These are phyloP conservation scores for Periconia digitata DNA, from an alignment of 2,329 filamentous ascomycete genomes.

Conservation along the genomic window DNA sequence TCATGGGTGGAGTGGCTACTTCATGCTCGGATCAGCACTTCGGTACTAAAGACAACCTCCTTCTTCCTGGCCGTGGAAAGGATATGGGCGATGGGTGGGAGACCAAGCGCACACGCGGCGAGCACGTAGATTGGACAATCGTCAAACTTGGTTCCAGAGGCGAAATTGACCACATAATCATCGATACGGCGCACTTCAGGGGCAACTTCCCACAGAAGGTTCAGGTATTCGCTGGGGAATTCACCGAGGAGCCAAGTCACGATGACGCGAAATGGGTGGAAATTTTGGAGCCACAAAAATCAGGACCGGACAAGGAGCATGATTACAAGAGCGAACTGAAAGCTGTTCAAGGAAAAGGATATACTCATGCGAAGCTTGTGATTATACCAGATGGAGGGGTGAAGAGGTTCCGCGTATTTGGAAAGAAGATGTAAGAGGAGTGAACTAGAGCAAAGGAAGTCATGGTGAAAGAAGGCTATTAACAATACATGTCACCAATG, in stretches of 20 bases:
- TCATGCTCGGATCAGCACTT: constrained; percentile 84
- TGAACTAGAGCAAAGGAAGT: no score
- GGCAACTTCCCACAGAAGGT: constrained; percentile 83
- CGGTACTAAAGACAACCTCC: constrained; percentile 75
- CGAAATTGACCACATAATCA: constrained; percentile 65
- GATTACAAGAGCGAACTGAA: constrained; percentile 54
- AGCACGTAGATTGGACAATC: constrained; percentile 81
- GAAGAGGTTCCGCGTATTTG: constrained; percentile 80
- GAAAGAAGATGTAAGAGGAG: constrained; percentile 50
- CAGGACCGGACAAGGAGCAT: constrained; percentile 73
- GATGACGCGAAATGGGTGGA: constrained; percentile 66
- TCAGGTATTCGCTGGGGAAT: constrained; percentile 63
- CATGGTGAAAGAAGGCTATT: no score
- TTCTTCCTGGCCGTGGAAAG: constrained; percentile 75
- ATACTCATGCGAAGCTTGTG: constrained; percentile 85
- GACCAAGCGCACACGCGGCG: constrained; percentile 71
- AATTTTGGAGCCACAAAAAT: constrained; percentile 67
- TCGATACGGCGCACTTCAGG: constrained; percentile 81
- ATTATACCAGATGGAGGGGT: constrained; percentile 94
- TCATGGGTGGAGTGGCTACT: constrained; percentile 76
- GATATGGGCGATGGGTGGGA: constrained; percentile 93
- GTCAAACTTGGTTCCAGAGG: constrained; percentile 70
- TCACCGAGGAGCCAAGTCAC: constrained; percentile 57
- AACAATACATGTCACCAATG: no score
- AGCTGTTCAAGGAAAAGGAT: constrained; percentile 59